Base-by-base conservation (phyloP, 2,329 filamentous ascomycete genomes). In the Coniella lustricola region DNA sequence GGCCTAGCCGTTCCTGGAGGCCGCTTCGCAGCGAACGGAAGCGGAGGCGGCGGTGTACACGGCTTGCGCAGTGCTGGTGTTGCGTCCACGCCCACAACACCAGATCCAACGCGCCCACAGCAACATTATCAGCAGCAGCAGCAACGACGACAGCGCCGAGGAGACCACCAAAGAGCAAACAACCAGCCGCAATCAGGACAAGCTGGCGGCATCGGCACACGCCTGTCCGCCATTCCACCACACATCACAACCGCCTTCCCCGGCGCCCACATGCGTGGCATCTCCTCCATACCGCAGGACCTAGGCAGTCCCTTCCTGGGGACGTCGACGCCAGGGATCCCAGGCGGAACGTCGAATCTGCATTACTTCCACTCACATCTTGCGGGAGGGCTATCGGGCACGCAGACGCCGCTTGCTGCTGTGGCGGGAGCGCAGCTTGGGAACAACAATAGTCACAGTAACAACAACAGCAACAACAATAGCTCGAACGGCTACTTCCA, bases 301-400 rank as follows among this genome's bases (percentile, higher is more conserved):
- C 56, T 77, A 18, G 71, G 72, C 21, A 76, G 67, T 62, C 80
- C 70, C 58, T 84, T 77, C 65, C 70, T 77, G 57, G 83, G 73
- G 56, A 73, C 73, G 59, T 70, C 74, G n/a, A 80, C 78, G 17
- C 78, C 79, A 2, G 80, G 80, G 1, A 77, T 85, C 39, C 76
- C 85, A 4, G 85, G 86, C 49, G 85, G 84, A 25, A 84, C 85
- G 10, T 84, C 84, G 10, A 90, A 87, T 57, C 74, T 91, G 58
- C 84, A 84, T 63, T 93, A 91, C 65, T 91, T 93, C 60, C 87
- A 90, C 62, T 81, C 85, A 16, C 87, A 90, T 56, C 73, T 91
- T 4, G 79, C 82, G 8, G 76, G 77, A 21, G 82, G 82, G 3
- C 75, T 86, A 55, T 87, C 85, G 41, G 87, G 87, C 21, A 82